phyloP scores from a whole-genome alignment of 257 asterid genomes.

The Solanum ossicruentum region DNA sequence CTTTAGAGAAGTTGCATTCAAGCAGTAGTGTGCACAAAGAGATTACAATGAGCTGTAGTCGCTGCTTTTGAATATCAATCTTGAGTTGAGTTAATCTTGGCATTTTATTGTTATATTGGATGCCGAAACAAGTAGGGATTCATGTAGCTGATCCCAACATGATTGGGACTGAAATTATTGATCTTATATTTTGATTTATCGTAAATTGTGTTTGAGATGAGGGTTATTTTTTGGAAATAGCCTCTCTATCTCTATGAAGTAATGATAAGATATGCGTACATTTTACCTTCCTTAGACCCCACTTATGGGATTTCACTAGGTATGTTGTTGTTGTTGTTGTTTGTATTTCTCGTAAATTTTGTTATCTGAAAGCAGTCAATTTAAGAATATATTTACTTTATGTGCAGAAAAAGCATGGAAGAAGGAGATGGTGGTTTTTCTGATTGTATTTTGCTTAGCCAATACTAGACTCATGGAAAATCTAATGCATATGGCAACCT shows the following conservation, averaged over 20 bases:
- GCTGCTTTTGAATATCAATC: neutral
- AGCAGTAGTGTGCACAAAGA: neutral
- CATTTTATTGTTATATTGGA: neutral
- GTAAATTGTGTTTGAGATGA: neutral
- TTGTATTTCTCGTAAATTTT: neutral
- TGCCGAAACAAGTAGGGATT: neutral
- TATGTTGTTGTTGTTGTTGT: too few relatives aligned
- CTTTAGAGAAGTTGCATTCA: neutral
- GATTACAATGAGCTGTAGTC: neutral
- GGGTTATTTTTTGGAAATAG: too few relatives aligned
- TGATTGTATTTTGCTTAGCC: conserved; percentile 4
- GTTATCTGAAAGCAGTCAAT: neutral
- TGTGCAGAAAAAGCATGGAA: conserved; percentile 29
- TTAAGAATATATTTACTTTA: neutral
- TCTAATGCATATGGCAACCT: neutral
- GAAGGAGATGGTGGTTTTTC: conserved; percentile 50
- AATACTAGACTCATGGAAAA: neutral
- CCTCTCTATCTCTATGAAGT: too few relatives aligned
- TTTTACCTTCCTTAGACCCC: neutral
- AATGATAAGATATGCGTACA: too few relatives aligned
- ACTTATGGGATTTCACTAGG: too few relatives aligned
- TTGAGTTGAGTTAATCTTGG: neutral
- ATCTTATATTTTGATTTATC: neutral
- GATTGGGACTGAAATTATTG: neutral
- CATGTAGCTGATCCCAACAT: neutral